These are phyloP conservation scores for Vigna radiata DNA, from an alignment of 306 rosid genomes.

Conservation along the genomic window DNA sequence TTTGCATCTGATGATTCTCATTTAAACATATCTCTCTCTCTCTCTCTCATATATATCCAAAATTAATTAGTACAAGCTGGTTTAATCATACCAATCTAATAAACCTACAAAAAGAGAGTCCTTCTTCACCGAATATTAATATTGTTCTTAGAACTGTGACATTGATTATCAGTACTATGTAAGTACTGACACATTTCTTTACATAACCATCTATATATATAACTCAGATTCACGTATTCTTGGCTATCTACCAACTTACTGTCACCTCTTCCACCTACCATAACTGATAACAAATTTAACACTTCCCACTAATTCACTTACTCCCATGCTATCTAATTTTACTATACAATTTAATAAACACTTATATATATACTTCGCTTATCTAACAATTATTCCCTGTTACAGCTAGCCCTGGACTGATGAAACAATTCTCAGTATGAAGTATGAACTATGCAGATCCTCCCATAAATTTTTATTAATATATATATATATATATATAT, in stretches of 20 bases:
- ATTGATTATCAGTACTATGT: neutral
- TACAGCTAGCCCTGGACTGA: neutral
- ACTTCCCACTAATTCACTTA: neutral
- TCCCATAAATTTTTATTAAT: conserved; percentile 5
- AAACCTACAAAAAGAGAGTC: neutral
- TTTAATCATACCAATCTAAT: neutral
- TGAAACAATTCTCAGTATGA: neutral
- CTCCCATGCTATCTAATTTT: conserved; percentile 4
- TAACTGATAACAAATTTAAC: neutral
- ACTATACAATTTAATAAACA: neutral
- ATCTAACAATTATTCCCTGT: neutral
- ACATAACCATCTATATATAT: neutral
- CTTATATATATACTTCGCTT: neutral
- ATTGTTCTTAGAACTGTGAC: neutral
- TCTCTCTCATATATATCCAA: neutral
- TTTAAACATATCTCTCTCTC: neutral
- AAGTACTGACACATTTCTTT: neutral
- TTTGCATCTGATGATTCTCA: conserved; percentile 40
- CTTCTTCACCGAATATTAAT: neutral
- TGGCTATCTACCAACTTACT: neutral
- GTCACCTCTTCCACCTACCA: neutral
- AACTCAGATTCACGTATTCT: conserved; percentile 1
- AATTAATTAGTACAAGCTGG: neutral
- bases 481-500: neutral
- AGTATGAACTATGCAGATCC: conserved; percentile 2